These are phyloP conservation scores for Arthrocladium fulminans DNA, from an alignment of 2,329 filamentous ascomycete genomes.

Conservation along the genomic window DNA sequence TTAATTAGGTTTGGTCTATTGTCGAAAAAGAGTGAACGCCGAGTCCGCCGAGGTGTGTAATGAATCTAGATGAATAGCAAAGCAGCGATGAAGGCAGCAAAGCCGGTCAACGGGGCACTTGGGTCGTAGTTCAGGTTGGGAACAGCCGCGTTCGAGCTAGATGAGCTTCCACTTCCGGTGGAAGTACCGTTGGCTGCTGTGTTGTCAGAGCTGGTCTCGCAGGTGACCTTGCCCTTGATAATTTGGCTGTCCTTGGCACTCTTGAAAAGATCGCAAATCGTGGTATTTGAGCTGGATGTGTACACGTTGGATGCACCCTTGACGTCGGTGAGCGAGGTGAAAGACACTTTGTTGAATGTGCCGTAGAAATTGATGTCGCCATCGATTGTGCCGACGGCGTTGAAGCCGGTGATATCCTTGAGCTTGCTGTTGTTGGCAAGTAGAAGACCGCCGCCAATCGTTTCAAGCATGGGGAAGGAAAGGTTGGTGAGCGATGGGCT, in stretches of 20 bases:
- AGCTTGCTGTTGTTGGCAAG: conserved; percentile 86
- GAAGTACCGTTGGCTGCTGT: conserved; percentile 23
- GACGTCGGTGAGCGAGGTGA: conserved; percentile 60
- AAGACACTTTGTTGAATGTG: conserved; percentile 65
- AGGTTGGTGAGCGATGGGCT: conserved; percentile 60
- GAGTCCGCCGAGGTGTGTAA: conserved; percentile 12
- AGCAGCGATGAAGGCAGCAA: conserved; percentile 19
- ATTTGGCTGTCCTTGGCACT: conserved; percentile 33
- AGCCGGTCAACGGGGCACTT: conserved; percentile 16
- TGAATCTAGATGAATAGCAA: conserved; percentile 22
- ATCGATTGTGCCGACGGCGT: conserved; percentile 56
- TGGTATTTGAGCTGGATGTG: conserved; percentile 49
- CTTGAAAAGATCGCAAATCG: conserved; percentile 50
- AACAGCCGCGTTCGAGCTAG: conserved; percentile 10
- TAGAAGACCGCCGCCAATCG: conserved; percentile 68
- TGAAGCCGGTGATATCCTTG: conserved; percentile 56
- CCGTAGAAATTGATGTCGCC: conserved; percentile 81
- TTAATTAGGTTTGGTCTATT: conserved; percentile 8
- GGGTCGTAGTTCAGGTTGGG: conserved; percentile 13
- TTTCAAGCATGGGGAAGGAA: conserved; percentile 59
- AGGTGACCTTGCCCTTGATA: conserved; percentile 42
- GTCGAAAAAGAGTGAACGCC: conserved; percentile 8
- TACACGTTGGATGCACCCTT: conserved; percentile 63
- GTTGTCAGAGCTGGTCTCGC: conserved; percentile 31
- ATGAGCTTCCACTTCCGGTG: conserved; percentile 12